Base-by-base conservation (phyloP, 2,329 filamentous ascomycete species). In the Diaporthe citri region DNA sequence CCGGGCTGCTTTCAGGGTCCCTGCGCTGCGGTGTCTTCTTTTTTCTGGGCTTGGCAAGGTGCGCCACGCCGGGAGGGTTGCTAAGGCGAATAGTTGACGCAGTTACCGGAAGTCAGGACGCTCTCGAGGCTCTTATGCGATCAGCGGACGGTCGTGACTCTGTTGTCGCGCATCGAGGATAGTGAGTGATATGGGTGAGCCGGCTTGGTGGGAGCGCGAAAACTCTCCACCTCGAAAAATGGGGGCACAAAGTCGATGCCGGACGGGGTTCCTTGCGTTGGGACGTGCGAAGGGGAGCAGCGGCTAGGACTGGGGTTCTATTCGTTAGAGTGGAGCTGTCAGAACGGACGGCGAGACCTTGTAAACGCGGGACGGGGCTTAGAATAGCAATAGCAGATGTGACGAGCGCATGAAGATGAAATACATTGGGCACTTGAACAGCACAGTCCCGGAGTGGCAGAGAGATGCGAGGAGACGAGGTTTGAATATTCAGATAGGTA, bases 1-100 rank as follows among this genome's bases (percentile, higher is more conserved):
- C 81, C 79, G 79, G 79, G 77, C 60, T 66, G 79, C 82, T 81
- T 83, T 84, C 84, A 85, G 82, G 85, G 85, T 84, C 80, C 78
- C 81, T 79, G 81, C 82, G 80, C 82, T 82, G 80, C 78, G 79
- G 78, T 78, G 79, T 77, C 77, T 78, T 78, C 77, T 79, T 77
- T 78, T 78, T 77, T 77, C 62, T 69, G 55, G 64, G 73, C 75
- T 51, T 57, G 62, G 67, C 55, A 76, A 57, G 43, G 60, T 70
- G 60, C 60, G 75, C 72, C 66, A 55, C 57, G 57, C 34, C 36
- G 48, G 48, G 57, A 70, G 62, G 34, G 57, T 64, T 48, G 76
- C 55, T 57, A 52, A 74, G 41, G 73, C 71, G 59, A 77, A 51
- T 55, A 66, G 64, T 66, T 62, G 73, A 73, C 73, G 67, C 67